Evolutionary conservation across 2,329 filamentous ascomycete species (phyloP).

Genomic region (Decorospora gaudefroyi): DNA sequence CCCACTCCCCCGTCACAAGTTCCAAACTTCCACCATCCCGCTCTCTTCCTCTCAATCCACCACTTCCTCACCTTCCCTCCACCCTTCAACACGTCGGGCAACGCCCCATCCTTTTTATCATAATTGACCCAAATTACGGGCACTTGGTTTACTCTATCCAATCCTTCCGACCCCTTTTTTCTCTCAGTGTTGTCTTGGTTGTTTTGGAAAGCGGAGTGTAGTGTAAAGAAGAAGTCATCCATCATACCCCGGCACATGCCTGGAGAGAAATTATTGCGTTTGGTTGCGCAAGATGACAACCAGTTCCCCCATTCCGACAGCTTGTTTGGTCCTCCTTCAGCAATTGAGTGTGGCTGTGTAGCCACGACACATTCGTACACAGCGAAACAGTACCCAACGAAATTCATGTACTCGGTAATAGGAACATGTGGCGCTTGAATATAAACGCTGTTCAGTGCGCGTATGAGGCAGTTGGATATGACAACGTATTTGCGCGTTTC

Average conservation of each 20-base stretch:
- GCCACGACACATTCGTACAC: slow-evolving; percentile 64
- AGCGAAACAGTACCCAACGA: slow-evolving; percentile 62
- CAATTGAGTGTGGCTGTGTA: slow-evolving; percentile 50
- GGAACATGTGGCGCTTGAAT: slow-evolving; percentile 60
- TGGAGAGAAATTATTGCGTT: slow-evolving; percentile 21
- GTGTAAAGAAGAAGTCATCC: slow-evolving; percentile 32
- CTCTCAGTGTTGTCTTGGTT: slow-evolving; percentile 5
- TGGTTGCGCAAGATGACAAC: slow-evolving; percentile 48
- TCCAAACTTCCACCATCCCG: slow-evolving; percentile 29
- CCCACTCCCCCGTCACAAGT: slow-evolving; percentile 20
- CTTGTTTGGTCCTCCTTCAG: slow-evolving; percentile 61
- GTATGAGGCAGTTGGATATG: slow-evolving; percentile 66
- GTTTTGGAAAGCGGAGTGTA: slow-evolving; percentile 39
- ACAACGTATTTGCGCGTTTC: slow-evolving; percentile 66
- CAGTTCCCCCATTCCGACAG: slow-evolving; percentile 60
- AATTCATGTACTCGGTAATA: slow-evolving; percentile 59
- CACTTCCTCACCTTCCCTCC: slow-evolving; percentile 66
- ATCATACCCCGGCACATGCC: slow-evolving; percentile 31
- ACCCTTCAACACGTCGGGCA: slow-evolving; percentile 56
- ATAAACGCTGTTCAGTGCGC: slow-evolving; percentile 67
- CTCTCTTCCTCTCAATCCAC: slow-evolving; percentile 64
- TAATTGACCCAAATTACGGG: slow-evolving; percentile 22
- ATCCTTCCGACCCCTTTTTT: slow-evolving; percentile 7
- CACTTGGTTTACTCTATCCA: slow-evolving; percentile 14
- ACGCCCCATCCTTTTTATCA: slow-evolving; percentile 25